A percentile compares a stretch with the other conserved stretches of the same genome.
These are phyloP conservation scores for Capsella bursapastoris DNA, from an alignment of 345 rosid genomes.

Conservation along the genomic window DNA sequence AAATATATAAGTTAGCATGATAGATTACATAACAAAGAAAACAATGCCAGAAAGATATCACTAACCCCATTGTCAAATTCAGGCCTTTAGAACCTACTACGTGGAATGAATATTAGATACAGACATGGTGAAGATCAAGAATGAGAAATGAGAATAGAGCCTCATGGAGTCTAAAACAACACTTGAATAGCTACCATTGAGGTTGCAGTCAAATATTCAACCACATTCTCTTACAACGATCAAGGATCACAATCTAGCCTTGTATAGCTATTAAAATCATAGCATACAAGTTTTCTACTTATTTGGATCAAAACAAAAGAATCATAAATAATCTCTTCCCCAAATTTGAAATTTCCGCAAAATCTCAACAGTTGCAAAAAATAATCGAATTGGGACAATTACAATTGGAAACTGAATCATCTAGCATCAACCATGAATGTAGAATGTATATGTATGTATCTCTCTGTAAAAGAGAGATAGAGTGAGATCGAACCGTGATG, in stretches of 20 bases:
- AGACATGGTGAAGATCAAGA: not conserved
- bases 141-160: not conserved
- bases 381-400: not conserved
- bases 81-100: not conserved
- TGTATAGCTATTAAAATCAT: not conserved
- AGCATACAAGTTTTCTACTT: not conserved
- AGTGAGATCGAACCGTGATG: constrained; percentile 66
- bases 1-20: not conserved
- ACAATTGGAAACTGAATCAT: not conserved
- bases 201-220: constrained; percentile 8
- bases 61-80: constrained; percentile 10
- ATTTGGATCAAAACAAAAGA: constrained; percentile 6
- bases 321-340: constrained; percentile 18
- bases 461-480: constrained; percentile 13
- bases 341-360: not conserved
- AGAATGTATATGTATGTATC: not conserved
- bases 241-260: constrained; percentile 10
- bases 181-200: constrained; percentile 11
- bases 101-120: not conserved
- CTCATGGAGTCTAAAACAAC: constrained; percentile 18
- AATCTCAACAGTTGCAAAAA: constrained; percentile 8
- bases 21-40: no score
- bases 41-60: not conserved
- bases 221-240: constrained; percentile 18
- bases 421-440: not conserved